These are phyloP conservation scores for Cercospora janseana DNA, from an alignment of 2,329 filamentous ascomycete genomes.

Conservation along the genomic window DNA sequence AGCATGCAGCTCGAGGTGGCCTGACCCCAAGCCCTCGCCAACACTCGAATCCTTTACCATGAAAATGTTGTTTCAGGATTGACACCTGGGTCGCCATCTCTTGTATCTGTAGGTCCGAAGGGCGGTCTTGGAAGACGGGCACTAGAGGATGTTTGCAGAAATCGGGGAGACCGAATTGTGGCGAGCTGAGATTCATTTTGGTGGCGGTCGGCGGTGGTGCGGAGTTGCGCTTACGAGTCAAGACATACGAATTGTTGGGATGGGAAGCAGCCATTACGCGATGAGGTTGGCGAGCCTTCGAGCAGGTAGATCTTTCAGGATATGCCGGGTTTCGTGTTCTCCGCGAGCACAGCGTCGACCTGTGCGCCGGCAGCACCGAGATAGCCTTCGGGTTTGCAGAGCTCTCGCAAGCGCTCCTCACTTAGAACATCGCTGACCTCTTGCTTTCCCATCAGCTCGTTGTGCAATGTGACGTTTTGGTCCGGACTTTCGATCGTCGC, in stretches of 20 bases:
- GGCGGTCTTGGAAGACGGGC: not conserved
- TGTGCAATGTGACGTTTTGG: constrained; percentile 13
- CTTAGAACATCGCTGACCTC: constrained; percentile 22
- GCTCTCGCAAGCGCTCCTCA: constrained; percentile 20
- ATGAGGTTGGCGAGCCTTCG: too few species aligned
- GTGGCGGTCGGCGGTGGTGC: too few species aligned
- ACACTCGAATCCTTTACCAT: too few species aligned
- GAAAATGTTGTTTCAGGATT: too few species aligned
- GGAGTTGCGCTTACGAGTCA: too few species aligned
- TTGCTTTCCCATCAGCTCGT: constrained; percentile 22
- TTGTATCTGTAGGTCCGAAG: not conserved
- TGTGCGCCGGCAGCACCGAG: constrained; percentile 27
- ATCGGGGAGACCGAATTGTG: constrained; percentile 6
- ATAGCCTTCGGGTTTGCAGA: constrained; percentile 34
- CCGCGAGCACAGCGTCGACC: constrained; percentile 23
- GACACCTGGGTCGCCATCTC: too few species aligned
- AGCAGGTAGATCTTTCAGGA: too few species aligned
- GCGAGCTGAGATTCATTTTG: constrained; percentile 6
- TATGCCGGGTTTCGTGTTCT: not conserved
- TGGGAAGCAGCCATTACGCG: too few species aligned
- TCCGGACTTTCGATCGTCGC: constrained; percentile 27
- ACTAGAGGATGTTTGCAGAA: constrained; percentile 8
- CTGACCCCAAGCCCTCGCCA: too few species aligned
- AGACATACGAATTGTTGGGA: too few species aligned
- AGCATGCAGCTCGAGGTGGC: too few species aligned